Evolutionary conservation across 257 asterid species (phyloP).

Genomic region (Thymus mandschuricus): DNA sequence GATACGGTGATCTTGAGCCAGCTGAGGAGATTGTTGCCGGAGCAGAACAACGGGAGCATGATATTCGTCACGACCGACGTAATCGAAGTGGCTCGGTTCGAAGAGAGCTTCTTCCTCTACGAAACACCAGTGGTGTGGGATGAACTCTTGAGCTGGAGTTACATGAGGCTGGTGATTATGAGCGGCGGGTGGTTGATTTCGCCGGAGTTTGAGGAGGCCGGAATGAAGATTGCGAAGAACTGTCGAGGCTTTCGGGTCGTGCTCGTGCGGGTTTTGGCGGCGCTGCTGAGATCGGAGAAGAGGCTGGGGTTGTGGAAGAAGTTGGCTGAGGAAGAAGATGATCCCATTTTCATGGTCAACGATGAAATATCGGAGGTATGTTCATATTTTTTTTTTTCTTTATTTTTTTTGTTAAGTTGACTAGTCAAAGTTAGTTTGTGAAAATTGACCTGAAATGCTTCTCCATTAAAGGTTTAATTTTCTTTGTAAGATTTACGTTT

Average conservation of each 20-base stretch:
- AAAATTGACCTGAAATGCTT: too few species aligned
- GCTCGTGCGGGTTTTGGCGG: conserved; percentile 25
- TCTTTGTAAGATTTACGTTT: too few species aligned
- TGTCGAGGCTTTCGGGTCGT: conserved; percentile 41
- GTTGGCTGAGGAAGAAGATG: conserved; percentile 13
- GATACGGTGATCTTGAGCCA: background rate
- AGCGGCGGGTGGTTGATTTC: background rate
- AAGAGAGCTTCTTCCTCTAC: background rate
- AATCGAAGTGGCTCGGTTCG: background rate
- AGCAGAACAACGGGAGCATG: background rate
- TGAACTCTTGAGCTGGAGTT: conserved; percentile 19
- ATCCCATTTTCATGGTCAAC: conserved; percentile 4
- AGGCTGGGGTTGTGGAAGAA: conserved; percentile 20
- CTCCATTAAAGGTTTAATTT: too few species aligned
- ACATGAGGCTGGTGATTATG: background rate
- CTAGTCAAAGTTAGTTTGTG: too few species aligned
- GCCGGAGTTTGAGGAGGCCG: conserved; percentile 14
- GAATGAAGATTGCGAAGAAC: conserved; percentile 26
- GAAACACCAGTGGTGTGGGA: background rate
- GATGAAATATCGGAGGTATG: conserved; percentile 16
- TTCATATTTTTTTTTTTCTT: background rate
- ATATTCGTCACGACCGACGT: conserved; percentile 26
- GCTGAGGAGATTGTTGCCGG: background rate
- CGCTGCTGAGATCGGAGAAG: conserved; percentile 16
- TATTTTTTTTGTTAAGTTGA: background rate